Evolutionary conservation across 164 flowering plant species (phyloP).

Genomic region (Sextonia rubra): DNA sequence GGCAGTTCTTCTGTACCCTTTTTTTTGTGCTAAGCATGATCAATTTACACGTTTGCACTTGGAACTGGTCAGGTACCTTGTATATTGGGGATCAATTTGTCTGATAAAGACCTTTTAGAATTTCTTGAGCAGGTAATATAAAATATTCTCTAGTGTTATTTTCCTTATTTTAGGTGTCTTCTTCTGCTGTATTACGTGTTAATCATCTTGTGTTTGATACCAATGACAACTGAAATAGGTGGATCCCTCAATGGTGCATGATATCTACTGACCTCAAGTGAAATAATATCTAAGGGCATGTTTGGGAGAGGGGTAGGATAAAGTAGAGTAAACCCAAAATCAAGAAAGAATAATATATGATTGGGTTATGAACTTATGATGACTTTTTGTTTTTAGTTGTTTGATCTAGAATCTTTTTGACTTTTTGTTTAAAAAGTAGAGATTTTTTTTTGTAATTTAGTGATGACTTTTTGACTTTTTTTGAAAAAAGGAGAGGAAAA

Average conservation of each 20-base stretch:
- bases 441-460: no score
- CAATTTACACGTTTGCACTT: neutral
- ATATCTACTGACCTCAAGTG: no score
- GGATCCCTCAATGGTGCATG: neutral
- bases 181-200: neutral
- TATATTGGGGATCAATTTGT: constrained; percentile 79
- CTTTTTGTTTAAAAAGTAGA: no score
- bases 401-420: no score
- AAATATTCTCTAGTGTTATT: neutral
- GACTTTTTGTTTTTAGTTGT: no score
- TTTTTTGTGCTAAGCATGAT: neutral
- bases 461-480: no score
- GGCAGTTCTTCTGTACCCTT: neutral
- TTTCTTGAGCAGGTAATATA: constrained; percentile 81
- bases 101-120: constrained; percentile 78
- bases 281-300: no score
- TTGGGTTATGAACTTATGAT: no score
- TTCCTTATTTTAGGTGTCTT: neutral
- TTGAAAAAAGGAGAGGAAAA: no score
- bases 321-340: no score
- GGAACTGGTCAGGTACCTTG: constrained; percentile 68
- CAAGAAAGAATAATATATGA: no score
- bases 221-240: neutral
- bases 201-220: neutral
- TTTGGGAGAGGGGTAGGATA: no score